Evolutionary conservation across 1,139 yeast species (phyloP).

Genomic region (Spathaspora sp.): DNA sequence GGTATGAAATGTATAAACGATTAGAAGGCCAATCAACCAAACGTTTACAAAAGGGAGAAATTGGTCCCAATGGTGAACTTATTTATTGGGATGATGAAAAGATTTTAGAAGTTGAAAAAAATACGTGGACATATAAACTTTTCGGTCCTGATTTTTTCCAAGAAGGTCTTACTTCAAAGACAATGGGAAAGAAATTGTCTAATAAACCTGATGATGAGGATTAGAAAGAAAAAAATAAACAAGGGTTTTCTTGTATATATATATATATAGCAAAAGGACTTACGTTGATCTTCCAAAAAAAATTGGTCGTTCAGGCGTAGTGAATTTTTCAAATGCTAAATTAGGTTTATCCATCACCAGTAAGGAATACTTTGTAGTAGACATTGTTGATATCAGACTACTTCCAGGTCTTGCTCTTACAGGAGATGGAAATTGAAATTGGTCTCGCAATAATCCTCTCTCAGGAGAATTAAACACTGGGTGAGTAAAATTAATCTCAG

Average conservation of each 20-base stretch:
- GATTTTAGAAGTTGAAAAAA: constrained; percentile 40
- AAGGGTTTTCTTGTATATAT: constrained; percentile 3
- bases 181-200: constrained; percentile 24
- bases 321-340: not conserved
- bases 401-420: not conserved
- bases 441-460: constrained; percentile 5
- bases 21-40: constrained; percentile 45
- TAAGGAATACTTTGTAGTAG: not conserved
- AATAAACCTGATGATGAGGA: constrained; percentile 5
- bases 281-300: not conserved
- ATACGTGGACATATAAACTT: constrained; percentile 37
- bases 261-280: no score
- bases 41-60: constrained; percentile 43
- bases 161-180: constrained; percentile 48
- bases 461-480: constrained; percentile 31
- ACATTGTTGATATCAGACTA: not conserved
- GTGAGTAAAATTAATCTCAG: constrained; percentile 32
- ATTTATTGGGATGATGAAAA: constrained; percentile 41
- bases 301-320: not conserved
- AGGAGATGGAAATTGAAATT: not conserved
- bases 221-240: constrained; percentile 5
- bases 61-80: constrained; percentile 31
- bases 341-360: not conserved
- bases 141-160: constrained; percentile 47
- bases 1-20: constrained; percentile 37